Evolutionary conservation across 2,329 filamentous ascomycete species (phyloP).

Genomic region (Scytalidium lignicola): DNA sequence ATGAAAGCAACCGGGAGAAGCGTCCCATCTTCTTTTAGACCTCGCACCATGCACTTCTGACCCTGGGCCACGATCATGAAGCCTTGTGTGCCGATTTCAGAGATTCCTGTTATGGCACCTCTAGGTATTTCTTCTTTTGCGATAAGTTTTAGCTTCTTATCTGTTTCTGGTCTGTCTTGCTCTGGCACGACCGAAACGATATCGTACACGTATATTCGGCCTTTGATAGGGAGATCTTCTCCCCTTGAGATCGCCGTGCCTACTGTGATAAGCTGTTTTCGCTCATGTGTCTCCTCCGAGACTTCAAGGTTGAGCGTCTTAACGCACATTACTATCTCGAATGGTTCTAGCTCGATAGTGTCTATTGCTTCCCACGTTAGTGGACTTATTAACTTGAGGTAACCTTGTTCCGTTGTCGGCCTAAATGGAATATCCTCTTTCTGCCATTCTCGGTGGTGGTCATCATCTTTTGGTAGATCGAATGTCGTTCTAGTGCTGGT

Average conservation of each 20-base stretch:
- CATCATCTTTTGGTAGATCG: slow-evolving; percentile 79
- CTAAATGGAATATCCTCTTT: slow-evolving; percentile 59
- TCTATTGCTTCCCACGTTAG: slow-evolving; percentile 76
- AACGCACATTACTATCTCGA: slow-evolving; percentile 75
- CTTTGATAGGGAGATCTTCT: slow-evolving; percentile 82
- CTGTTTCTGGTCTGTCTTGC: slow-evolving; percentile 78
- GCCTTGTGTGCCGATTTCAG: slow-evolving; percentile 78
- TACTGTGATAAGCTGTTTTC: slow-evolving; percentile 74
- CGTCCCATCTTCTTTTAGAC: slow-evolving; percentile 90
- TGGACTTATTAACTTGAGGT: slow-evolving; percentile 74
- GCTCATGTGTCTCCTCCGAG: slow-evolving; percentile 85
- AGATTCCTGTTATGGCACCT: slow-evolving; percentile 83
- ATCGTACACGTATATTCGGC: slow-evolving; percentile 85
- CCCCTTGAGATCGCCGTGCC: slow-evolving; percentile 83
- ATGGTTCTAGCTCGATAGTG: slow-evolving; percentile 64
- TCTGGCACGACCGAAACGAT: slow-evolving; percentile 89
- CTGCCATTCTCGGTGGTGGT: slow-evolving; percentile 73
- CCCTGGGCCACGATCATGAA: slow-evolving; percentile 89
- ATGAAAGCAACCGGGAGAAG: slow-evolving; percentile 93
- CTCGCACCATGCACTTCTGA: slow-evolving; percentile 95
- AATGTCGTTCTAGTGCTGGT: slow-evolving; percentile 67
- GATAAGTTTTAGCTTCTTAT: slow-evolving; percentile 77
- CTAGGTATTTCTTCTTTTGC: slow-evolving; percentile 88
- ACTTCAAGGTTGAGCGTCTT: slow-evolving; percentile 81
- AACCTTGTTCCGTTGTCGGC: slow-evolving; percentile 66